phyloP scores from a whole-genome alignment of 75 land plant genomes.

The Larix kaempferi region DNA sequence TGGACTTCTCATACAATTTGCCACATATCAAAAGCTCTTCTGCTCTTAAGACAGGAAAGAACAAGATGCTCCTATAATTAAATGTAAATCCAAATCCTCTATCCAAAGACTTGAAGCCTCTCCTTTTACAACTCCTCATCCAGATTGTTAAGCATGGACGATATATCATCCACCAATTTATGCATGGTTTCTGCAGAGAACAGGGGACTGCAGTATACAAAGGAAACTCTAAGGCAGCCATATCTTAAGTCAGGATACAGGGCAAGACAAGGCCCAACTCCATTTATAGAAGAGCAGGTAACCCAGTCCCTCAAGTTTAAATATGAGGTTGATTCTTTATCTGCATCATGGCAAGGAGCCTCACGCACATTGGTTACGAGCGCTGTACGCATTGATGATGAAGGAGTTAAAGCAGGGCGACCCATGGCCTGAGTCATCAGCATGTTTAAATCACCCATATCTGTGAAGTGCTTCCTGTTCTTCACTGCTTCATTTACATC shows the following conservation, averaged over 20 bases:
- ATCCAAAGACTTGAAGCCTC: neutral
- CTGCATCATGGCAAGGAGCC: slow-evolving; percentile 14
- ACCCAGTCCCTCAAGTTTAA: slow-evolving; percentile 19
- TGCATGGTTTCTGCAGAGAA: slow-evolving; percentile 17
- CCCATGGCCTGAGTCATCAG: slow-evolving; percentile 32
- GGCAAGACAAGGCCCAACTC: slow-evolving; percentile 38
- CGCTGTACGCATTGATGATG: slow-evolving; percentile 22
- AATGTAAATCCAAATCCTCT: neutral
- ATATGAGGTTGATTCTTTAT: slow-evolving; percentile 11
- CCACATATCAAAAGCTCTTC: neutral
- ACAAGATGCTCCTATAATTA: neutral
- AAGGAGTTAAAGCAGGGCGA: slow-evolving; percentile 25
- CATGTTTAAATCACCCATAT: slow-evolving; percentile 34
- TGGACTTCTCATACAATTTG: neutral
- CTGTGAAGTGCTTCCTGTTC: slow-evolving; percentile 42
- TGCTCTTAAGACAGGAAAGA: neutral
- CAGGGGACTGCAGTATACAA: slow-evolving; percentile 26
- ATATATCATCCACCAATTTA: slow-evolving; percentile 22
- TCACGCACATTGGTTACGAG: slow-evolving; percentile 12
- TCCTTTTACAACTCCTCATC: neutral
- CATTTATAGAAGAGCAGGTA: slow-evolving; percentile 33
- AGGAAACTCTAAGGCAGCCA: slow-evolving; percentile 21
- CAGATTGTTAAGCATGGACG: slow-evolving; percentile 9
- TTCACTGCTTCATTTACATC: slow-evolving; percentile 19
- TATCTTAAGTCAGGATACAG: slow-evolving; percentile 24